Conservation (phyloP, 441 rosid species). For the Corymbia citriodora region DNA sequence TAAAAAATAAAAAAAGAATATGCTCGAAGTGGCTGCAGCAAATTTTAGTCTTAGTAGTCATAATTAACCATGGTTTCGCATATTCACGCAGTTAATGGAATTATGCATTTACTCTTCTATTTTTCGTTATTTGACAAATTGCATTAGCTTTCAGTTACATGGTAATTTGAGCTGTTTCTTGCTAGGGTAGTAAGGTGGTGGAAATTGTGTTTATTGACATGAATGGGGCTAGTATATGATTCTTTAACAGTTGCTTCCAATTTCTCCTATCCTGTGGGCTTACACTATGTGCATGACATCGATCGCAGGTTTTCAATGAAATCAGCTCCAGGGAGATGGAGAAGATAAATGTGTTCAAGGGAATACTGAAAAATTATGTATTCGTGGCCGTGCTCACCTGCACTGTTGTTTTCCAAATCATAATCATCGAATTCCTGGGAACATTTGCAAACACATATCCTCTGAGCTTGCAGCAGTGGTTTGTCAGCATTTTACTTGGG, state of each 20-base stretch:
- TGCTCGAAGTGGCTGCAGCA: not conserved
- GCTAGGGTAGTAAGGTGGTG: not conserved
- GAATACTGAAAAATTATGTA: conserved; percentile 40
- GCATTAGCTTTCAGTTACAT: not conserved
- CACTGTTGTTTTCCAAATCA: conserved; percentile 37
- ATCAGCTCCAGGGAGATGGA: conserved; percentile 57
- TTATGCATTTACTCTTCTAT: not conserved
- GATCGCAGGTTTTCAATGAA: conserved; percentile 46
- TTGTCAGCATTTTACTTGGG: conserved; percentile 34
- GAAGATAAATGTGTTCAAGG: conserved; percentile 39
- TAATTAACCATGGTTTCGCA: not conserved
- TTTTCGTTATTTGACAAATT: rapidly evolving
- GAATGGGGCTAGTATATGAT: not conserved
- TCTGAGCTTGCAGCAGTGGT: conserved; percentile 38
- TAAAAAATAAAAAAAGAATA: not conserved
- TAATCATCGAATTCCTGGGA: conserved; percentile 38
- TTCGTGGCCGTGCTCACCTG: conserved; percentile 30
- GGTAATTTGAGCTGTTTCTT: not conserved
- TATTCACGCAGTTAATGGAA: rapidly evolving
- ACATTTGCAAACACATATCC: conserved; percentile 42
- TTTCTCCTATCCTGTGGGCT: rapidly evolving
- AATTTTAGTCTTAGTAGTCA: not conserved
- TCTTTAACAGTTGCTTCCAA: not conserved
- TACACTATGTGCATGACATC: not conserved
- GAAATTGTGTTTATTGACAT: not conserved